These are phyloP conservation scores for Ophiorrhiza pumila DNA, from an alignment of 257 asterid genomes.

Conservation along the genomic window DNA sequence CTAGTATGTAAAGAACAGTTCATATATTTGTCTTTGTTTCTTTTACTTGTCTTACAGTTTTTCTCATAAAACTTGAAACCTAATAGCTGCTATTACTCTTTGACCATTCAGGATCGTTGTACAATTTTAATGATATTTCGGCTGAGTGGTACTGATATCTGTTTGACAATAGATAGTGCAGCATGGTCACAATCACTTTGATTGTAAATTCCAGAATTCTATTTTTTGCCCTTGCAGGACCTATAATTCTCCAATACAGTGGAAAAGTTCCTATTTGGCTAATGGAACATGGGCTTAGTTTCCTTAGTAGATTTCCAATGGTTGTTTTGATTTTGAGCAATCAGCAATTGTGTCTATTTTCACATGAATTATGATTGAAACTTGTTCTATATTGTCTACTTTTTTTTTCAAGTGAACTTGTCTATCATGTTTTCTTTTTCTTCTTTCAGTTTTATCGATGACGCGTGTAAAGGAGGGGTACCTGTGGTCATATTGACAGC, in stretches of 20 bases:
- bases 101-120: constrained; percentile 4
- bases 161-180: background rate
- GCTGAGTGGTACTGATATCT: background rate
- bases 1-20: background rate
- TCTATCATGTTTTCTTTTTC: constrained; percentile 10
- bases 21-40: background rate
- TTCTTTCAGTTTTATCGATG: constrained; percentile 61
- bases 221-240: background rate
- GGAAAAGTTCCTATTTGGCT: background rate
- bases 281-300: constrained; percentile 1
- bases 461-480: constrained; percentile 58
- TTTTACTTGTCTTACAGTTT: background rate
- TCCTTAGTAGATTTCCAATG: background rate
- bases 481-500: constrained; percentile 68
- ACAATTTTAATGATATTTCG: background rate
- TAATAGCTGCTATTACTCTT: background rate
- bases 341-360: background rate
- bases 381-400: background rate
- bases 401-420: background rate
- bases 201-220: background rate
- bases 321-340: background rate
- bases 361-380: background rate
- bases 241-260: background rate
- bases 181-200: background rate
- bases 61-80: background rate